A percentile compares a stretch with the other conserved stretches of the same genome.
Evolutionary conservation across 2,329 filamentous ascomycete genomes (phyloP).

Genomic region (Colletotrichum sp.): DNA sequence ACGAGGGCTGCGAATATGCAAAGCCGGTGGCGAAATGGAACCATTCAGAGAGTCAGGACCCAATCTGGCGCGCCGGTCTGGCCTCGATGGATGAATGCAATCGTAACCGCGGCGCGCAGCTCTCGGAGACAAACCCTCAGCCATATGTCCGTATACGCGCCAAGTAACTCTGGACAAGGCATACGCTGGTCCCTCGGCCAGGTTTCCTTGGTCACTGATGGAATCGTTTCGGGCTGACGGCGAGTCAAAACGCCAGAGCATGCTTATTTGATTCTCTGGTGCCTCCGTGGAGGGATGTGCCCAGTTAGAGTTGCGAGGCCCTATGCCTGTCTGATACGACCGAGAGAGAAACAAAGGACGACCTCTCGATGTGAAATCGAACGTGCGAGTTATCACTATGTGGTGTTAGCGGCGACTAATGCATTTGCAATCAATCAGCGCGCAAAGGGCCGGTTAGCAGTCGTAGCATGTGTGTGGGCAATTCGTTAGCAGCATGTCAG

Average conservation of each 20-base stretch:
- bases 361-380: conserved; percentile 18
- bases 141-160: neutral
- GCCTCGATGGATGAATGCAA: neutral
- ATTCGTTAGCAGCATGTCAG: conserved; percentile 8
- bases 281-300: conserved; percentile 16
- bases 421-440: conserved; percentile 39
- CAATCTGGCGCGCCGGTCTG: conserved; percentile 34
- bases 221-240: neutral
- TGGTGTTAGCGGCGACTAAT: conserved; percentile 41
- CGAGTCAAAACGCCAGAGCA: conserved; percentile 14
- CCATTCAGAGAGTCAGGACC: conserved; percentile 34
- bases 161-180: neutral
- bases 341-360: neutral
- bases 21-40: conserved; percentile 39
- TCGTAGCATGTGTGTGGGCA: neutral
- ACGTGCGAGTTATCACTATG: conserved; percentile 34
- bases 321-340: conserved; percentile 1
- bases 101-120: neutral
- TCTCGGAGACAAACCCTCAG: neutral
- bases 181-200: neutral
- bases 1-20: conserved; percentile 31
- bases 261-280: conserved; percentile 6
- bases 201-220: neutral
- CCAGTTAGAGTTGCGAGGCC: conserved; percentile 30
- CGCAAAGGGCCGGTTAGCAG: conserved; percentile 4